Base-by-base conservation (phyloP, 1,139 yeast genomes). In the Blastobotrys proliferans region DNA sequence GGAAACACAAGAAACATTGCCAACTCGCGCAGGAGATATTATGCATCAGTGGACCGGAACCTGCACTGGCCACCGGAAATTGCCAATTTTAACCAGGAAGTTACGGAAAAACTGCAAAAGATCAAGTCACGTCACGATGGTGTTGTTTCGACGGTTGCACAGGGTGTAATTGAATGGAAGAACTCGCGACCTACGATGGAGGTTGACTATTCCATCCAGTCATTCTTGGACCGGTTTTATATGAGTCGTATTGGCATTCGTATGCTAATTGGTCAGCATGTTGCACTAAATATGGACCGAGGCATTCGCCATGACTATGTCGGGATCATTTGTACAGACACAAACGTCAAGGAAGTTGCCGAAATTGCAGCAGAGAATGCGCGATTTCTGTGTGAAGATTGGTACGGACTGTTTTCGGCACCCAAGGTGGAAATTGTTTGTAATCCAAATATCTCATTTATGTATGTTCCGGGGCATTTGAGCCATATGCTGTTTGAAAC, bases 131-230 rank as follows among this genome's bases (percentile, higher is more conserved):
- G 96, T 41, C 96, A 88, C 60, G 96, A 88, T 64, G 94, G 95
- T 2, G 90, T 95, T 0, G 96, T 88, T 10, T 84, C 94, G 9
- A 87, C 95, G 0, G 83, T 88, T 63, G 96, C 96, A 1, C 90
- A 85, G 56, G 96, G 96, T 16, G 94, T 87, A 8, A 81, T 83
- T 56, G 94, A 85, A 64, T 88, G 95, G 95, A 87, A 87, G 59
- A 53, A 56, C 30, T 48, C 60, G 18, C 49, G 55, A 22, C 57
- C 54, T 2, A 25, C 24, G 4, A 41, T 50, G 30, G 53, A 50
- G 6, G 60, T 54, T 4, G 76, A 71, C 52, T 74, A 73, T 54
- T 76, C 85, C 25, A 79, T 86, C 38, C 94, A 86, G 61, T 74
- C 81, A 11, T 86, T 86, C 57, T 68, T 86, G 51, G 95, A 86